These are phyloP conservation scores for Hysterangium stoloniferum DNA, from an alignment of 768 basidiomycete species.

Conservation along the genomic window DNA sequence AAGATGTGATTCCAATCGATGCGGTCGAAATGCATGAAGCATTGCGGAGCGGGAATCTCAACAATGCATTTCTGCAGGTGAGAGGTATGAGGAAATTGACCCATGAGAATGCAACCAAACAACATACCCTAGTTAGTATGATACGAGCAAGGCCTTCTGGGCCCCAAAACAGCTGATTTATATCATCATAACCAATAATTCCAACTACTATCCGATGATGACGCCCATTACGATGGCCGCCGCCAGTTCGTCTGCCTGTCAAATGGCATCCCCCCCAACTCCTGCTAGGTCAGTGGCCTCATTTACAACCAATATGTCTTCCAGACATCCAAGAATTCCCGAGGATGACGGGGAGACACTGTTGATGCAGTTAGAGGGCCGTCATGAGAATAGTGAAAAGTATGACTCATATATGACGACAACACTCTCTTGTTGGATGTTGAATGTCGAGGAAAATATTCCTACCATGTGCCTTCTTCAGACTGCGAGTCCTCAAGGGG, in stretches of 20 bases:
- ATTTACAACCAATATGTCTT: conserved; percentile 66
- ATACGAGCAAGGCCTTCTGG: conserved; percentile 96
- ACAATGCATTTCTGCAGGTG: conserved; percentile 70
- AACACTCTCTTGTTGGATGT: no score
- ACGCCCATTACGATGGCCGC: conserved; percentile 33
- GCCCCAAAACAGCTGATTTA: conserved; percentile 99
- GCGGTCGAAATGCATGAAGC: conserved; percentile 95
- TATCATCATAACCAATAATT: conserved; percentile 98
- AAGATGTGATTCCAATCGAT: conserved; percentile 96
- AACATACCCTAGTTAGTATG: conserved; percentile 67
- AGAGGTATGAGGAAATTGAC: conserved; percentile 6
- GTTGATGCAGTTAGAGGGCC: no score
- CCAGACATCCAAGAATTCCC: conserved; percentile 72
- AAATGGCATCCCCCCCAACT: conserved; percentile 60
- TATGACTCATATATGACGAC: no score
- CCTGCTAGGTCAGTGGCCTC: conserved; percentile 49
- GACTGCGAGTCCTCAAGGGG: no score
- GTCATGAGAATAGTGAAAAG: no score
- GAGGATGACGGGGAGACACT: conserved; percentile 51
- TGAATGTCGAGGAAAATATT: no score
- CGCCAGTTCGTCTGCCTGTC: neutral
- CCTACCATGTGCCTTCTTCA: no score
- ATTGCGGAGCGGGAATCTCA: conserved; percentile 82
- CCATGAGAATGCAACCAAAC: neutral
- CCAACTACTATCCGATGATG: conserved; percentile 64